Evolutionary conservation across 75 land plant species (phyloP), one percentile per base, ranked within the genome.

Genomic region (Selaginella tamariscina): DNA sequence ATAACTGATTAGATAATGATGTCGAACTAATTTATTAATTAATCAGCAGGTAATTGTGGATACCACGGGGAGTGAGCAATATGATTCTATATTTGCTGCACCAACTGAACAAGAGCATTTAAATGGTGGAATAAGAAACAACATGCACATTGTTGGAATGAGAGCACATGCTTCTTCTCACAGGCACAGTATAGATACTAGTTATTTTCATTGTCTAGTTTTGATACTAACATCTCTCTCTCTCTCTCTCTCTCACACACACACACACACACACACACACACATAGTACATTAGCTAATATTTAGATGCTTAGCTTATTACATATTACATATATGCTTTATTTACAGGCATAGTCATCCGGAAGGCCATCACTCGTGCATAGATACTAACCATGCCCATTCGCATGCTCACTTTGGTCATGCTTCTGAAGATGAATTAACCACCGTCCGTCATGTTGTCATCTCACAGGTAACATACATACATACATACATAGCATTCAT

Each of bases 151-250:
- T 33, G 84, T 91, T 32, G 96, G 88, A 27, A 83, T 91, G 70
- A 81, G 73, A 68, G 96, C 96, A n/a, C 96, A 91, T 71, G 96
- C 78, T 0, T 91, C 89, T 22, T 79, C 84, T 5, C 92, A 91
- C 49, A 62, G 78, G 27, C 92, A 88, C 69, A n/a, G n/a, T n/a
- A n/a, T n/a, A n/a, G n/a, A n/a, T n/a, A n/a, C n/a, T n/a, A n/a
- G n/a, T n/a, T n/a, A n/a, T n/a, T n/a, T n/a, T n/a, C n/a, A n/a
- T n/a, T n/a, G n/a, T n/a, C n/a, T n/a, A n/a, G n/a, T n/a, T n/a
- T n/a, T n/a, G n/a, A n/a, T n/a, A n/a, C n/a, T n/a, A n/a, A n/a
- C n/a, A n/a, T n/a, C n/a, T n/a, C n/a, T n/a, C n/a, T n/a, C n/a
- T n/a, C n/a, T n/a, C n/a, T n/a, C n/a, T n/a, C n/a, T n/a, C n/a